Conservation (phyloP, 495 filamentous ascomycete species). For the Geoglossum glabrum region DNA sequence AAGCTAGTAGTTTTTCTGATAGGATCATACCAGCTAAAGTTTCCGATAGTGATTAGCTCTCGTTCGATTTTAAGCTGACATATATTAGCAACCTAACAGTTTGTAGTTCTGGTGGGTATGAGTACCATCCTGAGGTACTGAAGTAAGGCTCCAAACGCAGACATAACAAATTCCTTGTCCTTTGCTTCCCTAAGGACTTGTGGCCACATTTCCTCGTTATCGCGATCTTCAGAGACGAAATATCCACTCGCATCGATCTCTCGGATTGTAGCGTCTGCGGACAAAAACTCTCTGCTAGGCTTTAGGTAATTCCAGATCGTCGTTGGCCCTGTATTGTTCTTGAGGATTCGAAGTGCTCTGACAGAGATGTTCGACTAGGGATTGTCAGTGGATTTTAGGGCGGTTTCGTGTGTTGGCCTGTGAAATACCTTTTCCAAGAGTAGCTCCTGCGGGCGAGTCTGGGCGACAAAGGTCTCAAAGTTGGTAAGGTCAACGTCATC, state of each 20-base stretch:
- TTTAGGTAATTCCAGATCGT: slow-evolving; percentile 94
- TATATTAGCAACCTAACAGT: slow-evolving; percentile 4
- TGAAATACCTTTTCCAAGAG: slow-evolving; percentile 51
- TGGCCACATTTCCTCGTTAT: slow-evolving; percentile 59
- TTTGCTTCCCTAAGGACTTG: slow-evolving; percentile 47
- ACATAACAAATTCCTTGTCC: slow-evolving; percentile 73
- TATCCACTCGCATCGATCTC: slow-evolving; percentile 71
- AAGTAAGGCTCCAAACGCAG: slow-evolving; percentile 73
- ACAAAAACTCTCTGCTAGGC: slow-evolving; percentile 79
- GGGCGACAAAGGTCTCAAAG: slow-evolving; percentile 94
- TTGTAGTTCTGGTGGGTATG: neutral
- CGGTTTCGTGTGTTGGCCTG: neutral
- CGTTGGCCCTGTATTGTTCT: slow-evolving; percentile 82
- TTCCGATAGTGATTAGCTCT: slow-evolving; percentile 71
- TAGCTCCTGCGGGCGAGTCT: slow-evolving; percentile 75
- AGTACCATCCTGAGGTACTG: slow-evolving; percentile 55
- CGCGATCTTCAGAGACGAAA: slow-evolving; percentile 43
- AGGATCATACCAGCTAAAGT: slow-evolving; percentile 81
- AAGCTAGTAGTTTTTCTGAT: slow-evolving; percentile 85
- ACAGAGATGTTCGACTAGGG: slow-evolving; percentile 44
- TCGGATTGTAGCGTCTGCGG: slow-evolving; percentile 55
- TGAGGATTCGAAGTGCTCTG: slow-evolving; percentile 78
- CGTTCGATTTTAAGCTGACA: slow-evolving; percentile 61
- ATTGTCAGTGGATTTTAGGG: neutral
- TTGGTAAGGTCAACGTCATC: slow-evolving; percentile 92